Evolutionary conservation across 1,284 basidiomycete species (phyloP).

Genomic region (Chalciporus sp.): DNA sequence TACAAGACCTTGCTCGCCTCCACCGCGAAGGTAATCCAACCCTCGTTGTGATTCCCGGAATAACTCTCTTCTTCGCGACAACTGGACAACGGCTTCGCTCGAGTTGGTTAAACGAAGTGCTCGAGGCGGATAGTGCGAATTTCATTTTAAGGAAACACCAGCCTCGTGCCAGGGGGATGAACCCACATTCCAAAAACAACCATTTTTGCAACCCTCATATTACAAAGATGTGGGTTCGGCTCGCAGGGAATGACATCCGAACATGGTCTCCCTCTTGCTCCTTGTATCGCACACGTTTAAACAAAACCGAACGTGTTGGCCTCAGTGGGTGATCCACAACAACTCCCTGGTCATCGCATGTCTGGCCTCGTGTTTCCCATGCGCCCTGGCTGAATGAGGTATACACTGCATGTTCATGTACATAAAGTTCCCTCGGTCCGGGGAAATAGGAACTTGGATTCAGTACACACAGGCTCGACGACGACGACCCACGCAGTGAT

Average conservation of each 20-base stretch:
- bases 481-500: neutral
- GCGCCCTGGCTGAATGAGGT: slow-evolving; percentile 9
- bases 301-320: neutral
- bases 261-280: neutral
- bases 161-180: neutral
- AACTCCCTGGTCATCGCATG: neutral
- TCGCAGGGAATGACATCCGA: neutral
- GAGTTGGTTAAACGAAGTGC: neutral
- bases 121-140: neutral
- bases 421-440: slow-evolving; percentile 19
- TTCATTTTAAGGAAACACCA: neutral
- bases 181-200: neutral
- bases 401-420: slow-evolving; percentile 8
- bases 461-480: neutral
- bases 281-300: neutral
- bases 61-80: neutral
- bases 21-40: neutral
- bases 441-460: neutral
- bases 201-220: neutral
- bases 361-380: slow-evolving; percentile 15
- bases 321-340: neutral
- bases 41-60: neutral
- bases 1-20: neutral
- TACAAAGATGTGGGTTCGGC: neutral
- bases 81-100: neutral